Evolutionary conservation across 495 filamentous ascomycete genomes (phyloP).

Genomic region (Hypoxylon rickii): DNA sequence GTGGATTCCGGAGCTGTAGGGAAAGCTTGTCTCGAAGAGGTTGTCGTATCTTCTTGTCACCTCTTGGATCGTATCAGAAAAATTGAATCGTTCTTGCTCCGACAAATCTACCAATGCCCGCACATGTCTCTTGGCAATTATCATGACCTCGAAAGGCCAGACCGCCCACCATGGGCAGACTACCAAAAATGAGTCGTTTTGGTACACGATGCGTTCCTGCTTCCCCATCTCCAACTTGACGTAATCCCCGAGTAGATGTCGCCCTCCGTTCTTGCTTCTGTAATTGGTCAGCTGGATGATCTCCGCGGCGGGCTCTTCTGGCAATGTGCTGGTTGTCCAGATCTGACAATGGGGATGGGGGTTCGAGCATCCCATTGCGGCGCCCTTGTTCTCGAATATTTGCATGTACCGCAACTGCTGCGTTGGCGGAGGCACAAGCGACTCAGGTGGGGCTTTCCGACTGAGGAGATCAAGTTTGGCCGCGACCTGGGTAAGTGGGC

Average conservation of each 20-base stretch:
- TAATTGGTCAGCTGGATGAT: constrained; percentile 78
- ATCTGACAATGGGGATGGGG: constrained; percentile 96
- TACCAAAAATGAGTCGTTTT: constrained; percentile 80
- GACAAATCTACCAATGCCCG: constrained; percentile 80
- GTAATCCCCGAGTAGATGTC: constrained; percentile 83
- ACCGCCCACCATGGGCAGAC: constrained; percentile 96
- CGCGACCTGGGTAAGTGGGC: constrained; percentile 60
- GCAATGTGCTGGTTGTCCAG: constrained; percentile 88
- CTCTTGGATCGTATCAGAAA: constrained; percentile 85
- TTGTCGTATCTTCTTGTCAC: constrained; percentile 93
- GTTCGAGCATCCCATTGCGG: constrained; percentile 98
- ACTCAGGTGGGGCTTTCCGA: constrained; percentile 47
- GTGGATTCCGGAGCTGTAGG: constrained; percentile 90
- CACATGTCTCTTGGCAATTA: constrained; percentile 80
- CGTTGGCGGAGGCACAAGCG: constrained; percentile 57
- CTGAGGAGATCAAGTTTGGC: constrained; percentile 34
- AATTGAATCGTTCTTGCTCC: constrained; percentile 64
- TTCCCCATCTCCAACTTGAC: constrained; percentile 80
- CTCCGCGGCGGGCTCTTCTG: constrained; percentile 84
- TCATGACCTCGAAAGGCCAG: constrained; percentile 97
- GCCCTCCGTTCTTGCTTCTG: constrained; percentile 67
- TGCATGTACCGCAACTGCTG: constrained; percentile 96
- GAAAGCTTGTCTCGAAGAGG: constrained; percentile 94
- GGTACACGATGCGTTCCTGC: constrained; percentile 81
- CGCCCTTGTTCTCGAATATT: constrained; percentile 98